phyloP scores from a whole-genome alignment of 1,284 basidiomycete genomes.

The Rhodotorula sp. region DNA sequence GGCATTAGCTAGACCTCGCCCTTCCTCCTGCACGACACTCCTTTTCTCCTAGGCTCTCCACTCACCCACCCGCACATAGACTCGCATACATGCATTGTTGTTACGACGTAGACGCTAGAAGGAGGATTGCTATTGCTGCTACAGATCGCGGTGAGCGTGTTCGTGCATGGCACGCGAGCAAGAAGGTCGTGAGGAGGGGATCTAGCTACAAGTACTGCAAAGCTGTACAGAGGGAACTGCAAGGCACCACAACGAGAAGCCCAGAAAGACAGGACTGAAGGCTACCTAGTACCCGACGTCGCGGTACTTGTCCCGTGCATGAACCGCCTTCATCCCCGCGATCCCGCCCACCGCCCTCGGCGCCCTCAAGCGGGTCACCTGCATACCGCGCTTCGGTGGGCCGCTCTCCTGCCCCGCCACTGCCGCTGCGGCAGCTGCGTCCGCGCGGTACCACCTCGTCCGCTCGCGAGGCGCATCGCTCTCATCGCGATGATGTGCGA shows the following conservation, averaged over 20 bases:
- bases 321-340: not conserved
- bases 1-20: constrained; percentile 16
- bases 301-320: not conserved
- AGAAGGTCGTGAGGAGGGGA: not conserved
- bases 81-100: not conserved
- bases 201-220: not conserved
- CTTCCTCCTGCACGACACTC: not conserved
- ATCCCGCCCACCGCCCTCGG: not conserved
- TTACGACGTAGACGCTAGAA: not conserved
- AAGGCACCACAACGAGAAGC: not conserved
- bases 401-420: not conserved
- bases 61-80: constrained; percentile 4
- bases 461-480: not conserved
- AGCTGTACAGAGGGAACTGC: not conserved
- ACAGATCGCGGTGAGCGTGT: not conserved
- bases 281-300: not conserved
- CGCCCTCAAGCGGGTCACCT: not conserved
- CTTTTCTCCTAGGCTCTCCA: not conserved
- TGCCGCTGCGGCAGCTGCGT: too few species aligned
- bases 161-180: too few species aligned
- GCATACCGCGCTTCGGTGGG: not conserved
- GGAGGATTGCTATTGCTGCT: not conserved
- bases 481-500: too few species aligned
- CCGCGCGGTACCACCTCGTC: not conserved
- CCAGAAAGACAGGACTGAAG: too few species aligned